phyloP scores from a whole-genome alignment of 2,329 filamentous ascomycete species.

The Blumeria graminis region DNA sequence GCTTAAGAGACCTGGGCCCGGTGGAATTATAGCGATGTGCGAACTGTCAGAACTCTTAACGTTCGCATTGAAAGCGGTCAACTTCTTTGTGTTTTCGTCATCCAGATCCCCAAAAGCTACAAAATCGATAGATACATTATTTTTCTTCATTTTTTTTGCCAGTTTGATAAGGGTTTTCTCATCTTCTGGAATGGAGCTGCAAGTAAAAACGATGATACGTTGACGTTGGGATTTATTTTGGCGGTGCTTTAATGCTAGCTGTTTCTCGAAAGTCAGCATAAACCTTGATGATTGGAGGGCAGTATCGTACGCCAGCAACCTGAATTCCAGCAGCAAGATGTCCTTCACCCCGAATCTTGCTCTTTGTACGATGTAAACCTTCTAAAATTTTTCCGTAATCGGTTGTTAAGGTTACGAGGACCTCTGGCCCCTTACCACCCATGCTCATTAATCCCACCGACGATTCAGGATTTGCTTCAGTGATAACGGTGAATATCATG shows the following conservation, averaged over 20 bases:
- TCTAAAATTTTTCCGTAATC: conserved; percentile 92
- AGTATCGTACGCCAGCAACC: conserved; percentile 56
- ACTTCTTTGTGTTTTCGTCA: conserved; percentile 74
- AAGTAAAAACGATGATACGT: conserved; percentile 91
- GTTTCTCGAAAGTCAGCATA: conserved; percentile 9
- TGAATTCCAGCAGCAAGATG: conserved; percentile 88
- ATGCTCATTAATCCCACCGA: conserved; percentile 97
- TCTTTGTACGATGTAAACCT: conserved; percentile 66
- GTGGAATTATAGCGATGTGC: conserved; percentile 71
- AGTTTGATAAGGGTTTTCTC: conserved; percentile 74
- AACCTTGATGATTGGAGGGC: background rate
- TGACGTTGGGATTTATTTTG: conserved; percentile 94
- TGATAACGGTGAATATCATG: conserved; percentile 88
- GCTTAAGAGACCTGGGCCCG: conserved; percentile 74
- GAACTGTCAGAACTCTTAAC: conserved; percentile 84
- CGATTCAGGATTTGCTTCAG: conserved; percentile 84
- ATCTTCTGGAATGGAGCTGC: conserved; percentile 73
- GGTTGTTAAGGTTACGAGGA: conserved; percentile 84
- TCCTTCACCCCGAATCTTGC: conserved; percentile 71
- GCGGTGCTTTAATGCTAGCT: conserved; percentile 92
- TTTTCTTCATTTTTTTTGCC: conserved; percentile 98
- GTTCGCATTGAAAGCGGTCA: conserved; percentile 77
- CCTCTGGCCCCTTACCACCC: conserved; percentile 92
- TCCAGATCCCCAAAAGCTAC: conserved; percentile 86
- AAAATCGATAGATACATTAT: conserved; percentile 80